These are phyloP conservation scores for Cytidiella melzeri DNA, from an alignment of 768 basidiomycete species.

Conservation along the genomic window DNA sequence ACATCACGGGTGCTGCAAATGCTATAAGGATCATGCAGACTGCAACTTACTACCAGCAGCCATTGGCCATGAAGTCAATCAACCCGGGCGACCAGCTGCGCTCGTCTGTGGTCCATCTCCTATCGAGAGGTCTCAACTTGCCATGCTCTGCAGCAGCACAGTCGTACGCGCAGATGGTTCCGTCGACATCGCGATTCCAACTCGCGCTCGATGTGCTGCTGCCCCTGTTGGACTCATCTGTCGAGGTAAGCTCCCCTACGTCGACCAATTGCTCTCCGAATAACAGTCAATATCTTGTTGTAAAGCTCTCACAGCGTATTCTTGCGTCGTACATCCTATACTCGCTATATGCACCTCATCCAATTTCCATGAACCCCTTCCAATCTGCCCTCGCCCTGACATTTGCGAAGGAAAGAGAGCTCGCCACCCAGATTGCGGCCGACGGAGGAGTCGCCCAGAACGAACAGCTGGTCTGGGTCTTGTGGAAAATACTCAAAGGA, in stretches of 20 bases:
- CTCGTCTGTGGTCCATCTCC: conserved; percentile 61
- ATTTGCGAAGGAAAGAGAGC: conserved; percentile 62
- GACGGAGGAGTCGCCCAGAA: conserved; percentile 47
- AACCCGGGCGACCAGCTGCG: conserved; percentile 41
- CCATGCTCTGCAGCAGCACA: conserved; percentile 76
- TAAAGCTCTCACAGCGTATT: conserved; percentile 64
- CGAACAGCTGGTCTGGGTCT: conserved; percentile 79
- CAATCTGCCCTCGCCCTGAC: conserved; percentile 64
- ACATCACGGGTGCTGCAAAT: conserved; percentile 4
- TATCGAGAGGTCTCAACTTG: conserved; percentile 57
- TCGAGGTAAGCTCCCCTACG: conserved; percentile 42
- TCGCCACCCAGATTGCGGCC: conserved; percentile 46
- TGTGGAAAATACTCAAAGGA: conserved; percentile 82
- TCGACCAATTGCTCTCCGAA: conserved; percentile 6
- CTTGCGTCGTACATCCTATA: conserved; percentile 76
- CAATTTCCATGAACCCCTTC: conserved; percentile 78
- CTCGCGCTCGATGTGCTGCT: conserved; percentile 78
- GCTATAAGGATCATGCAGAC: conserved; percentile 23
- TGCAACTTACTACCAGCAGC: conserved; percentile 28
- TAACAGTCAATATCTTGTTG: too few relatives aligned
- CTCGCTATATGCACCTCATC: conserved; percentile 74
- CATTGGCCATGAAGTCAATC: conserved; percentile 19
- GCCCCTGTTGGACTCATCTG: conserved; percentile 55
- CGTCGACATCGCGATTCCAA: conserved; percentile 73
- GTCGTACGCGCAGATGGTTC: conserved; percentile 70